Conservation (phyloP, 2,329 filamentous ascomycete species). For the Sporothrix inflata region DNA sequence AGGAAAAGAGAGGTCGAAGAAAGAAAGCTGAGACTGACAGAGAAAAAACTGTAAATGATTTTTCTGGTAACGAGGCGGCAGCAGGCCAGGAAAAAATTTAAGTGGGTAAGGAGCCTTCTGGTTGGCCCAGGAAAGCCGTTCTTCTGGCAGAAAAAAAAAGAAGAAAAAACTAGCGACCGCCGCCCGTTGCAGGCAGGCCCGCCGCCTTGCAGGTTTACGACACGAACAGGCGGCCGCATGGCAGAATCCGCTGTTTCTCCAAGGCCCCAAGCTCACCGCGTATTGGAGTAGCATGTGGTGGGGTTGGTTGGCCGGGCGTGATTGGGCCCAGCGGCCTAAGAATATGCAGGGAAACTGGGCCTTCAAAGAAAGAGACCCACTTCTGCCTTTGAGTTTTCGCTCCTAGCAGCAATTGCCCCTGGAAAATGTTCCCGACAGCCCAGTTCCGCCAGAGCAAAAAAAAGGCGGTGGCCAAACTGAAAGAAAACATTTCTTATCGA, state of each 20-base stretch:
- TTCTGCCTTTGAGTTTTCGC: constrained; percentile 8
- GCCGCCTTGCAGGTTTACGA: constrained; percentile 8
- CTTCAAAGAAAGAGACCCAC: constrained; percentile 9
- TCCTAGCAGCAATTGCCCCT: constrained; percentile 20
- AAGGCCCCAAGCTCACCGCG: constrained; percentile 24
- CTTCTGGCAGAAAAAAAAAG: constrained; percentile 22
- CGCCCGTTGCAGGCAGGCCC: not conserved
- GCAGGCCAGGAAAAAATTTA: constrained; percentile 33
- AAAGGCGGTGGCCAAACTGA: not conserved
- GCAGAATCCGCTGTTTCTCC: constrained; percentile 20
- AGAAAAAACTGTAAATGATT: constrained; percentile 32
- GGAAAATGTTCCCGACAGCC: not conserved
- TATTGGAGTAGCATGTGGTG: constrained; percentile 15
- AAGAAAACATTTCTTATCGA: constrained; percentile 29
- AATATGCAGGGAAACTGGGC: constrained; percentile 8
- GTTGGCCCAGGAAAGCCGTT: constrained; percentile 33
- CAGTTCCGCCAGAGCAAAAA: constrained; percentile 8
- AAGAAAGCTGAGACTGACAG: not conserved
- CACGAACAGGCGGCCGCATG: constrained; percentile 9
- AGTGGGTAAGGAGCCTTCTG: constrained; percentile 23
- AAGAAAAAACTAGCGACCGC: constrained; percentile 5
- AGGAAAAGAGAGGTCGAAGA: constrained; percentile 24
- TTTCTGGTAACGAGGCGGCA: constrained; percentile 21
- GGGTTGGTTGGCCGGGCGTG: constrained; percentile 4
- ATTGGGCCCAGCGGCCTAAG: not conserved